Conservation (phyloP, 257 asterid species). For the Ocimum tenuiflorum region DNA sequence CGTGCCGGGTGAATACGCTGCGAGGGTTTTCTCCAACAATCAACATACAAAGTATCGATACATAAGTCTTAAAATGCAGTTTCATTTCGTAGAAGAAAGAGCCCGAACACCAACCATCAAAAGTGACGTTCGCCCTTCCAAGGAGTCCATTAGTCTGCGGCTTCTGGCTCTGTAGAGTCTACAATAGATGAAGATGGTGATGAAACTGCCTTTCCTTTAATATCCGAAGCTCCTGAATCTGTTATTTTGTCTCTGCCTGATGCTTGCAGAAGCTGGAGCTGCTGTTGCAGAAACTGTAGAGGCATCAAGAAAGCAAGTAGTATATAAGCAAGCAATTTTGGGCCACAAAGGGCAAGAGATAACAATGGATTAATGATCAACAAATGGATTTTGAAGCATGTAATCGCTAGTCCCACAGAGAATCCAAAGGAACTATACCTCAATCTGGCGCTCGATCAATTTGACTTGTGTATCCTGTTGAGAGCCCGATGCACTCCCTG, state of each 20-base stretch:
- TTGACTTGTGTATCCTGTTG: constrained; percentile 45
- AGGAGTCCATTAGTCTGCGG: constrained; percentile 13
- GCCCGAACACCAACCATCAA: not conserved
- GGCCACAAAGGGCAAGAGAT: too few species aligned
- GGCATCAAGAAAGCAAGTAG: not conserved
- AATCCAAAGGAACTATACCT: constrained; percentile 40
- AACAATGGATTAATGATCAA: too few species aligned
- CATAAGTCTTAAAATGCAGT: not conserved
- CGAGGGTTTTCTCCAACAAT: not conserved
- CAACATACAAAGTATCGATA: not conserved
- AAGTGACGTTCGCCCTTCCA: not conserved
- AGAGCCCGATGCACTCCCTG: constrained; percentile 31
- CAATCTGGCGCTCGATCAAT: constrained; percentile 60
- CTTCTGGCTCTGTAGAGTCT: constrained; percentile 26
- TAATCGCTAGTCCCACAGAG: not conserved
- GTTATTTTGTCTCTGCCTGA: constrained; percentile 23
- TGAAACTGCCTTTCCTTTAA: constrained; percentile 47
- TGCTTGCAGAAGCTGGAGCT: constrained; percentile 52
- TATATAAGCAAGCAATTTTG: not conserved
- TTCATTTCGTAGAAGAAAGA: not conserved
- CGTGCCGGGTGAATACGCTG: not conserved
- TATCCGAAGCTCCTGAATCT: constrained; percentile 31
- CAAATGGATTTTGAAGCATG: not conserved
- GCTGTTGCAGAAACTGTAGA: constrained; percentile 53
- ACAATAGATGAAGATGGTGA: constrained; percentile 36